Evolutionary conservation across 2,329 filamentous ascomycete genomes (phyloP), one percentile per base, ranked within the genome.

Genomic region (Penicillium sp.): DNA sequence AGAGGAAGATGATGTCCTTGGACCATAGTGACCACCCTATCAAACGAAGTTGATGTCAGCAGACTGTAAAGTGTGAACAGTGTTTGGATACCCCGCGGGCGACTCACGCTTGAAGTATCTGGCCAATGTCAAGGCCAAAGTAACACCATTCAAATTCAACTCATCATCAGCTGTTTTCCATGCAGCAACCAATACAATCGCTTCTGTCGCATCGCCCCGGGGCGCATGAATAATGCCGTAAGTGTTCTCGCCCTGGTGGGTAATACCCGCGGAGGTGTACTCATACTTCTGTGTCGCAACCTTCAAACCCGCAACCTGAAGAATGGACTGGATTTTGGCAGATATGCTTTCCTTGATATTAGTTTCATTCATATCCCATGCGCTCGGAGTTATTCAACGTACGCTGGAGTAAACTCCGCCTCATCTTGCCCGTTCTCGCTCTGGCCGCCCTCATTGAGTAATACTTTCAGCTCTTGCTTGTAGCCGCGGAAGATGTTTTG

Each of bases 1-100:
- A 84, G 6, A 99, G 78, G 65, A 99, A 87, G 57, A 99, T 93
- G 65, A 99, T 96, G 73, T 99, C 95, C 76, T 99, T 99, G 57
- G 93, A 97, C 95, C 95, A 99, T 27, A 99, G 82, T 52, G 92
- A 97, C 95, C 95, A 99, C 65, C 89, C 85, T 87, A 49, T 29
- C 35, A 29, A 44, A 26, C 24, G 27, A 45, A 55, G 29, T 73
- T 33, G 70, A 62, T 50, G 55, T 54, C 35, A 22, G 35, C 11
- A 24, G 14, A 49, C 26, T 10, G 29, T 35, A 35, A 46, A 10
- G 27, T 55, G 44, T 21, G 26, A 26, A 46, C 21, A 3, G 13
- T 50, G 4, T 29, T 29, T 8, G 3, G 19, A 24, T 27, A 21
- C 7, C 39, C 2, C 22, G 16, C 16, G 1, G n/a, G 11, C 26